Evolutionary conservation across 352 stramenopile species (phyloP).

Genomic region (Plasmopara viticola): DNA sequence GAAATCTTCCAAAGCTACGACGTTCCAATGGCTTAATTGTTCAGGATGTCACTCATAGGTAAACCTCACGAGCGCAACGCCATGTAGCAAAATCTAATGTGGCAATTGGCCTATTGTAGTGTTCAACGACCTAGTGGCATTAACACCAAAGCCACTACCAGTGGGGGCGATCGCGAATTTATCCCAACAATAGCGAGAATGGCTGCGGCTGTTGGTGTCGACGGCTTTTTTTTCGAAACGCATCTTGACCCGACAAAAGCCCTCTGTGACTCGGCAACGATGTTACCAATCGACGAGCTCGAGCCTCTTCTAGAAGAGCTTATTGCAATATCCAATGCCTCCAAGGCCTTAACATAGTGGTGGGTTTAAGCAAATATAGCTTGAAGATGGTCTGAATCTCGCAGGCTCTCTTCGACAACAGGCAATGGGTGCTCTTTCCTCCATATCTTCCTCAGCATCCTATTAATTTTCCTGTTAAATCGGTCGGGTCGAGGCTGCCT

Average conservation of each 20-base stretch:
- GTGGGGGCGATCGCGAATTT: constrained; percentile 67
- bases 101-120: constrained; percentile 15
- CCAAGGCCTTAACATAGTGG: constrained; percentile 28
- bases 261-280: constrained; percentile 65
- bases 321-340: constrained; percentile 60
- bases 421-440: constrained; percentile 56
- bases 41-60: constrained; percentile 84
- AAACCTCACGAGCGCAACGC: background rate
- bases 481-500: constrained; percentile 51
- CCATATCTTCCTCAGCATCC: constrained; percentile 66
- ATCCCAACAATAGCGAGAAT: constrained; percentile 82
- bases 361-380: constrained; percentile 6
- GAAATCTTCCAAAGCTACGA: constrained; percentile 72
- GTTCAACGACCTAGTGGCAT: constrained; percentile 61
- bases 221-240: constrained; percentile 88
- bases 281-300: constrained; percentile 66
- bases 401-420: constrained; percentile 71
- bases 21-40: constrained; percentile 58
- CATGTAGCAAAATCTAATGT: background rate
- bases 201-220: constrained; percentile 77
- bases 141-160: constrained; percentile 37
- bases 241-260: constrained; percentile 58
- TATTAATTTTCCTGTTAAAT: constrained; percentile 80
- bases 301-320: constrained; percentile 62
- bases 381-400: constrained; percentile 34